Evolutionary conservation across 371 early-diverging fungal species (phyloP).

Genomic region (Mucor irregularis): DNA sequence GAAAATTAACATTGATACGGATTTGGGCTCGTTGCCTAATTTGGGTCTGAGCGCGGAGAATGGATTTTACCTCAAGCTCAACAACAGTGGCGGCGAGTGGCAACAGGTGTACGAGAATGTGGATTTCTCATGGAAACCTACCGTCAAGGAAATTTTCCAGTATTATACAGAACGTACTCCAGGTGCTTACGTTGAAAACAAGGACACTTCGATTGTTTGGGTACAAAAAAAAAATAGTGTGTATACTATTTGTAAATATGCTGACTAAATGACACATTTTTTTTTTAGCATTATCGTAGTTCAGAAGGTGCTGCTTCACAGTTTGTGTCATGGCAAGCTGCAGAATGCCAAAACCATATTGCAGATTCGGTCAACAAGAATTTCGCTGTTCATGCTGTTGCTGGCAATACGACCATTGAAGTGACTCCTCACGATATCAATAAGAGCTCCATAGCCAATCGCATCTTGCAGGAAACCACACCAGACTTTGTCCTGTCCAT

Average conservation of each 20-base stretch:
- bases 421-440: slow-evolving; percentile 72
- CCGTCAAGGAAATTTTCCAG: slow-evolving; percentile 80
- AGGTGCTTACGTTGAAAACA: slow-evolving; percentile 82
- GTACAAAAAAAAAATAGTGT: slow-evolving; percentile 28
- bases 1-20: slow-evolving; percentile 66
- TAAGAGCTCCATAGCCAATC: slow-evolving; percentile 63
- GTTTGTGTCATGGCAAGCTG: slow-evolving; percentile 84
- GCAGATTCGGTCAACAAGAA: slow-evolving; percentile 81
- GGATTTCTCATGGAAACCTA: slow-evolving; percentile 83
- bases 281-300: slow-evolving; percentile 66
- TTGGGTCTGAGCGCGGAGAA: slow-evolving; percentile 87
- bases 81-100: slow-evolving; percentile 75
- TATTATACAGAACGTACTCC: slow-evolving; percentile 91
- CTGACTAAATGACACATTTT: neutral
- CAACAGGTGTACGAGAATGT: slow-evolving; percentile 73
- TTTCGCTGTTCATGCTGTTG: slow-evolving; percentile 84
- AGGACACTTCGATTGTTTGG: slow-evolving; percentile 77
- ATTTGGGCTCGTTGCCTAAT: slow-evolving; percentile 69
- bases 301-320: slow-evolving; percentile 64
- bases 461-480: slow-evolving; percentile 57
- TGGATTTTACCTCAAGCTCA: slow-evolving; percentile 79
- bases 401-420: slow-evolving; percentile 93
- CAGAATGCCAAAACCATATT: slow-evolving; percentile 90
- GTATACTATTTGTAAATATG: neutral
- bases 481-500: slow-evolving; percentile 73